phyloP scores from a whole-genome alignment of 345 rosid genomes.

The Kernera saxatilis region DNA sequence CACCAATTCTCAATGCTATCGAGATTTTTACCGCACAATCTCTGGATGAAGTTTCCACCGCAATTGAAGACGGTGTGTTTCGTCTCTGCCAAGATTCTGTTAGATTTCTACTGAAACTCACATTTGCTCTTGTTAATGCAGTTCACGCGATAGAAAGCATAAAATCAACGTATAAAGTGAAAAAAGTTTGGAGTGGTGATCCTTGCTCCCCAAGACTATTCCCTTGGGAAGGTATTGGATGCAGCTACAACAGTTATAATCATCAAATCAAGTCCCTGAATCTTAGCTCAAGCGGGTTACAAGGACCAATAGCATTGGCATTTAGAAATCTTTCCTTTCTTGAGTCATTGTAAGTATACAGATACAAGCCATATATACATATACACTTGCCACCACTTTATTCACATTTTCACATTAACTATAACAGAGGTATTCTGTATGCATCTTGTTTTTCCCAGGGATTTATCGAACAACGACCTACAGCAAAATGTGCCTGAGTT shows the following conservation, averaged over 20 bases:
- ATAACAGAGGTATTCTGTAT: neutral
- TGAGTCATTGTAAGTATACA: slow-evolving; percentile 37
- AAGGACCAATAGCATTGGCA: slow-evolving; percentile 30
- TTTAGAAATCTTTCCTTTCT: slow-evolving; percentile 31
- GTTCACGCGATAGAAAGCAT: slow-evolving; percentile 32
- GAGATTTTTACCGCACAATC: slow-evolving; percentile 20
- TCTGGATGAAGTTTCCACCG: slow-evolving; percentile 13
- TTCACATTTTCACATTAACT: neutral
- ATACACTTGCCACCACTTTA: neutral
- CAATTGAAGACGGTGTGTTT: slow-evolving; percentile 21
- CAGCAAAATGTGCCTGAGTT: slow-evolving; percentile 42
- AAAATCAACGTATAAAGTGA: slow-evolving; percentile 28
- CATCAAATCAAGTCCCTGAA: slow-evolving; percentile 41
- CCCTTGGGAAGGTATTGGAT: slow-evolving; percentile 46
- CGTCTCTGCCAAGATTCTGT: neutral
- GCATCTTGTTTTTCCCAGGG: slow-evolving; percentile 35
- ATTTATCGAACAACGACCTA: slow-evolving; percentile 47
- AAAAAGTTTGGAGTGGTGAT: slow-evolving; percentile 50
- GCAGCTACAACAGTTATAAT: slow-evolving; percentile 21
- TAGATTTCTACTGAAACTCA: neutral
- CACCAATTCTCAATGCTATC: slow-evolving; percentile 37
- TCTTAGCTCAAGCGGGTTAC: slow-evolving; percentile 43
- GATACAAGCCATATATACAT: neutral
- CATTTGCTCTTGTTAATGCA: neutral
- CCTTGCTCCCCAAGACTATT: slow-evolving; percentile 44